Conservation (phyloP, 2,329 filamentous ascomycete species). For the Nothophoma quercina region DNA sequence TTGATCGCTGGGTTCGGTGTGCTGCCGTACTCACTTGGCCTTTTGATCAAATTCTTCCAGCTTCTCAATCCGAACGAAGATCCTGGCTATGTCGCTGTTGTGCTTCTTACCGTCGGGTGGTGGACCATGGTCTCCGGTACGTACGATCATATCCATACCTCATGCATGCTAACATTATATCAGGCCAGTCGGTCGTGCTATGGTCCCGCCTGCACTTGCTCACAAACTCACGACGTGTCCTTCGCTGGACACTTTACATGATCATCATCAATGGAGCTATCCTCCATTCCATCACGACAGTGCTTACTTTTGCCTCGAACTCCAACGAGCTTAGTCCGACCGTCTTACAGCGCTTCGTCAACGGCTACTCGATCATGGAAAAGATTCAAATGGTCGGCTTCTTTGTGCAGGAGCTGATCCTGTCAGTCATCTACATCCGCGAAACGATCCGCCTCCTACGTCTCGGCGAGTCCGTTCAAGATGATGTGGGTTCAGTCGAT, state of each 20-base stretch:
- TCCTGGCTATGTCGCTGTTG: slow-evolving; percentile 50
- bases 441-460: slow-evolving; percentile 59
- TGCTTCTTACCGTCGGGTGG: slow-evolving; percentile 62
- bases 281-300: slow-evolving; percentile 62
- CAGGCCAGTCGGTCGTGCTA: slow-evolving; percentile 66
- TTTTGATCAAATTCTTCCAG: slow-evolving; percentile 55
- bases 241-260: slow-evolving; percentile 63
- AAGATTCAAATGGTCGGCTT: slow-evolving; percentile 56
- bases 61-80: slow-evolving; percentile 35
- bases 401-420: slow-evolving; percentile 51
- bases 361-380: slow-evolving; percentile 53
- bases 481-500: slow-evolving; percentile 43
- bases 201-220: slow-evolving; percentile 70
- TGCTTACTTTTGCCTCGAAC: slow-evolving; percentile 64
- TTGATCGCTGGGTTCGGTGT: slow-evolving; percentile 54
- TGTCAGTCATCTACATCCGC: slow-evolving; percentile 60
- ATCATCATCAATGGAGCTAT: slow-evolving; percentile 64
- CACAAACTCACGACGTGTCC: slow-evolving; percentile 57
- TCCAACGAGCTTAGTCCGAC: slow-evolving; percentile 33
- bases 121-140: slow-evolving; percentile 64
- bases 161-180: not conserved
- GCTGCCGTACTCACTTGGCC: slow-evolving; percentile 57
- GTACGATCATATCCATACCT: not conserved
- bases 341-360: slow-evolving; percentile 38
- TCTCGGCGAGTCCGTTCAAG: slow-evolving; percentile 35